Evolutionary conservation across 2,329 filamentous ascomycete species (phyloP).

Genomic region (Amauroascus verrucosus): DNA sequence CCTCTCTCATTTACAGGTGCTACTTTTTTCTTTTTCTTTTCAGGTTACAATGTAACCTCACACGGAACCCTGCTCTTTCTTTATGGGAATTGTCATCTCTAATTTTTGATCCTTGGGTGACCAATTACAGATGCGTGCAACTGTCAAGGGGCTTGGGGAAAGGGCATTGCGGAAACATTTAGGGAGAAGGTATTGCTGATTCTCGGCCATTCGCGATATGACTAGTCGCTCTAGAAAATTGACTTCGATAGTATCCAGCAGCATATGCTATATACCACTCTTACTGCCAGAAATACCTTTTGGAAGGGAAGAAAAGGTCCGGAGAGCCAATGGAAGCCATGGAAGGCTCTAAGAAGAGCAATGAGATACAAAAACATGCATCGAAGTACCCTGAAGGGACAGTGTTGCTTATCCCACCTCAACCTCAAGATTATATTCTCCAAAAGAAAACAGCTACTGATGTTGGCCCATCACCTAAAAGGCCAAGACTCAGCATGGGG

Average conservation of each 20-base stretch:
- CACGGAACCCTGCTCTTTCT: neutral
- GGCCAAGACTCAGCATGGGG: neutral
- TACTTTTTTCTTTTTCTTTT: too few species aligned
- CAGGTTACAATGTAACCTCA: neutral
- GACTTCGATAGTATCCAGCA: slow-evolving; percentile 37
- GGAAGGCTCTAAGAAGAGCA: neutral
- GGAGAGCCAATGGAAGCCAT: neutral
- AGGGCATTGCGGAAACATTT: slow-evolving; percentile 48
- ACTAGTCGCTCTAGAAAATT: neutral
- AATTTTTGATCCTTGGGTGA: neutral
- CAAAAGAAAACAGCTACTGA: neutral
- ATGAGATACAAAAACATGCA: neutral
- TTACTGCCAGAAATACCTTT: slow-evolving; percentile 35
- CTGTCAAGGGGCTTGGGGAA: slow-evolving; percentile 47
- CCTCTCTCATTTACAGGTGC: too few species aligned
- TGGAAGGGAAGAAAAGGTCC: neutral
- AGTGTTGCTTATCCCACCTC: slow-evolving; percentile 45
- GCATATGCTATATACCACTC: slow-evolving; percentile 41
- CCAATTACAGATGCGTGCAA: slow-evolving; percentile 46
- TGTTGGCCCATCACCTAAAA: neutral
- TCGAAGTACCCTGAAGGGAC: slow-evolving; percentile 35
- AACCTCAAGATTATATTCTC: slow-evolving; percentile 25
- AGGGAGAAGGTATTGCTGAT: slow-evolving; percentile 25
- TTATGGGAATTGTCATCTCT: neutral
- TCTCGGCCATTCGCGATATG: neutral